phyloP scores from a whole-genome alignment of 2,329 filamentous ascomycete genomes.

The Rhynchosporium graminicola region DNA sequence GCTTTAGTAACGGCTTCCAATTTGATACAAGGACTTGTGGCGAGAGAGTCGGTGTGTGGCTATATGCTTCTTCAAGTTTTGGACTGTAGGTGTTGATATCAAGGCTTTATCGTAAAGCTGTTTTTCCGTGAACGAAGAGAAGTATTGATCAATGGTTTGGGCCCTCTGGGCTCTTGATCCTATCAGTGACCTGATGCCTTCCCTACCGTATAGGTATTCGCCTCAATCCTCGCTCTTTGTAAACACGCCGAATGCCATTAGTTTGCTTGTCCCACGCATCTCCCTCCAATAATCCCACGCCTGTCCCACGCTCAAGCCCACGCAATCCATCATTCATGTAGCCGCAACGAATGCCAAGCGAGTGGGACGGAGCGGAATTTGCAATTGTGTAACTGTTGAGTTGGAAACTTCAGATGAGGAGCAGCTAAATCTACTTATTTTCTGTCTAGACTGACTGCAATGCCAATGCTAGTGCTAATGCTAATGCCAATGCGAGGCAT shows the following conservation, averaged over 20 bases:
- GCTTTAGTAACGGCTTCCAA: constrained; percentile 2
- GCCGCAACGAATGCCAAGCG: background rate
- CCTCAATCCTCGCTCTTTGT: background rate
- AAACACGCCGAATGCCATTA: background rate
- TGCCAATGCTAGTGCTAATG: constrained; percentile 1
- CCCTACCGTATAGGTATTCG: no score
- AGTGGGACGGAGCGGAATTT: background rate
- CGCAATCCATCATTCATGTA: constrained; percentile 4
- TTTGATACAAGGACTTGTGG: constrained; percentile 4
- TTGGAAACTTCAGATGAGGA: constrained; percentile 1
- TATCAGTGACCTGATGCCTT: no score
- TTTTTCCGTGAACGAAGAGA: no score
- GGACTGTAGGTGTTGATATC: no score
- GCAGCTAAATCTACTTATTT: background rate
- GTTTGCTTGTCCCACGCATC: constrained; percentile 10
- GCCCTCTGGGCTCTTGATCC: no score
- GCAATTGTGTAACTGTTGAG: constrained; percentile 7
- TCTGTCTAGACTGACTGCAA: background rate
- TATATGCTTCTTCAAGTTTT: background rate
- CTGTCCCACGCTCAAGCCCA: background rate
- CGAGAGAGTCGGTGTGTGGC: background rate
- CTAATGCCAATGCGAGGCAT: constrained; percentile 3
- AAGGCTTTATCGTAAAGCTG: no score
- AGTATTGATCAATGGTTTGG: no score
- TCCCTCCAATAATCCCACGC: constrained; percentile 6